phyloP scores from a whole-genome alignment of 768 basidiomycete genomes.

The Phanerochaete sordida region DNA sequence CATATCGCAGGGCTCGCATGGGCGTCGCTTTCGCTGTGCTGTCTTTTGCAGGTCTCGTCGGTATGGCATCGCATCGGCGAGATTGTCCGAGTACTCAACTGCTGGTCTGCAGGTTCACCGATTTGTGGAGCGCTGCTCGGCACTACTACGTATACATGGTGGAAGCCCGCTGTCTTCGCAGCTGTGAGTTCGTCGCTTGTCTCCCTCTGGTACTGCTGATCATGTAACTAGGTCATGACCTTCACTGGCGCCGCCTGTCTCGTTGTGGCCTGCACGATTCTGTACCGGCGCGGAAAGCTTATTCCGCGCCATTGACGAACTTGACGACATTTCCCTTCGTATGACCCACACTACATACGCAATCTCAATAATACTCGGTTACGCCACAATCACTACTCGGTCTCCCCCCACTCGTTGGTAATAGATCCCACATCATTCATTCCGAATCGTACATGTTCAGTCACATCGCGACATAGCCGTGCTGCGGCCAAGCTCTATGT shows the following conservation, averaged over 20 bases:
- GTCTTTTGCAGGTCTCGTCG: conserved; percentile 35
- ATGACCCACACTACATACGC: too few relatives aligned
- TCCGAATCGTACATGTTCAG: too few relatives aligned
- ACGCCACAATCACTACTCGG: too few relatives aligned
- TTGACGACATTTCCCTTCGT: too few relatives aligned
- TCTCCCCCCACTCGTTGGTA: too few relatives aligned
- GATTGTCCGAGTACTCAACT: too few relatives aligned
- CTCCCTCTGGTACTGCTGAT: neutral
- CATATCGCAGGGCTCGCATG: conserved; percentile 27
- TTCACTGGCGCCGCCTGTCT: conserved; percentile 10
- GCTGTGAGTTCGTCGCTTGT: conserved; percentile 14
- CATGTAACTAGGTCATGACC: conserved; percentile 6
- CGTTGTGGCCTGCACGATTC: neutral
- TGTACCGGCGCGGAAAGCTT: neutral
- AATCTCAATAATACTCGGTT: too few relatives aligned
- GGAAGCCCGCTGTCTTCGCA: conserved; percentile 26
- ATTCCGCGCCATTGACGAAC: neutral
- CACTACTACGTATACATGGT: conserved; percentile 21
- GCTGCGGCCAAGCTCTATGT: too few relatives aligned
- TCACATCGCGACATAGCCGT: too few relatives aligned
- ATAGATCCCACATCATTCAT: too few relatives aligned
- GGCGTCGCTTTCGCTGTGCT: conserved; percentile 34
- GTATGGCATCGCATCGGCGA: too few relatives aligned
- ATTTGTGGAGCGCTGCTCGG: conserved; percentile 50
- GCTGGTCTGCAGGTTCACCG: conserved; percentile 52